Evolutionary conservation across 139 green algal genomes (phyloP), one percentile per base, ranked within the genome.

Genomic region (Chlorella sp.): DNA sequence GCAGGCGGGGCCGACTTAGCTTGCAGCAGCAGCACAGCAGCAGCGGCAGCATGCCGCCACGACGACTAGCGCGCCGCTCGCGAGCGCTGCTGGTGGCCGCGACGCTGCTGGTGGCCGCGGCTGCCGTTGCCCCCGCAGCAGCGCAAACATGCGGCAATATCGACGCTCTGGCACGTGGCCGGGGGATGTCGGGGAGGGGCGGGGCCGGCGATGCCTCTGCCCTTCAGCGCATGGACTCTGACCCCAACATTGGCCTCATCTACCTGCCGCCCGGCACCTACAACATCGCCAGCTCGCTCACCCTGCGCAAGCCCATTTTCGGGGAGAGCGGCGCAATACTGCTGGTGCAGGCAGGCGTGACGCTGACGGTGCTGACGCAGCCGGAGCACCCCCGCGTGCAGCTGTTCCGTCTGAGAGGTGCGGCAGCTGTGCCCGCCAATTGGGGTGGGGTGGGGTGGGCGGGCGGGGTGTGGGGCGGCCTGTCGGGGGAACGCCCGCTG

Each of bases 321-420:
- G 81, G 64, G 22, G 81, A 85, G 34, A 30, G 68, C n/a, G 81
- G 81, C 48, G 81, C 88, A 0, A 16, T 87, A 5, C 79, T 91
- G 18, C 26, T 68, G 18, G 81, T 91, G 53, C 36, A 82, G 19
- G 0, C 37, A 7, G 84, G 84, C 9, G 83, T 75, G 26, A 89
- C 84, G 16, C 83, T 92, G 68, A 87, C 39, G 7, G 15, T 92
- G 14, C 9, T 42, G 19, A 57, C 88, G 39, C 89, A 92, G 89
- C 89, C 89, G 15, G 89, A 92, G 89, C 77, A 87, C 83, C 68
- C 82, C 5, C 83, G 89, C 22, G 42, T 22, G 48, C 78, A 40
- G 28, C 88, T 92, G 18, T 92, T 92, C 66, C n/a, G 60, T 16
- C 68, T 76, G 34, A 75, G n/a, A 21, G 57, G 82, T 86, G 82